A percentile compares a stretch with the other conserved stretches of the same genome.
Conservation (phyloP, 768 basidiomycete genomes). For the Leccinum ochraceum region DNA sequence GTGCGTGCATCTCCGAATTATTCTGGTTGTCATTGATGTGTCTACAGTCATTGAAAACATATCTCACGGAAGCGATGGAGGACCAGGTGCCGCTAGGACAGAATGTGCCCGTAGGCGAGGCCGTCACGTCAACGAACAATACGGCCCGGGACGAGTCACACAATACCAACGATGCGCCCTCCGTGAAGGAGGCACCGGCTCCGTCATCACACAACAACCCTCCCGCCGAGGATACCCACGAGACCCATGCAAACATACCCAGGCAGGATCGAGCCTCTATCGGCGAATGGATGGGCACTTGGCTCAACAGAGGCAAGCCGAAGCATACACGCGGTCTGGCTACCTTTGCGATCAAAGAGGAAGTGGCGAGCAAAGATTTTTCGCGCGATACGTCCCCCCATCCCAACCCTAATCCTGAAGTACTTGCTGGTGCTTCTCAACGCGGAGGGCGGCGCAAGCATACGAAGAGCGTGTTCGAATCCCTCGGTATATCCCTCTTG, state of each 20-base stretch:
- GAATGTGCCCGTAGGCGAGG: constrained; percentile 18
- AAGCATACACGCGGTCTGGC: constrained; percentile 29
- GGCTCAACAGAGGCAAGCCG: constrained; percentile 59
- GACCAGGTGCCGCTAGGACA: constrained; percentile 46
- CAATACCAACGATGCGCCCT: neutral
- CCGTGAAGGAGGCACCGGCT: neutral
- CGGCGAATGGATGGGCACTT: constrained; percentile 78
- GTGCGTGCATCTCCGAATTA: constrained; percentile 40
- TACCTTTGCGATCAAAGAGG: constrained; percentile 24
- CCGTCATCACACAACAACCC: constrained; percentile 3
- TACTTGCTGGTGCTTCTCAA: constrained; percentile 15
- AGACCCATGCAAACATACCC: constrained; percentile 12
- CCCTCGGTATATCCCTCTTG: constrained; percentile 67
- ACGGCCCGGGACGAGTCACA: neutral
- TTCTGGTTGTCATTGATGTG: neutral
- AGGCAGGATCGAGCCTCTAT: constrained; percentile 41
- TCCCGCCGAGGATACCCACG: neutral
- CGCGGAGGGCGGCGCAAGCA: constrained; percentile 39
- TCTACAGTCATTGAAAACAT: constrained; percentile 46
- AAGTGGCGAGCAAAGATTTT: constrained; percentile 18
- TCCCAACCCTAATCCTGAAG: constrained; percentile 12
- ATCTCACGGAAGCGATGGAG: constrained; percentile 45
- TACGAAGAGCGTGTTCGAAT: constrained; percentile 69
- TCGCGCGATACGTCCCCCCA: constrained; percentile 26
- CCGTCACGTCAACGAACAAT: constrained; percentile 15